Percentiles rank a stretch among this genome's conserved stretches.
These are phyloP conservation scores for Anastatica hierochuntica DNA, from an alignment of 345 rosid genomes.

Conservation along the genomic window DNA sequence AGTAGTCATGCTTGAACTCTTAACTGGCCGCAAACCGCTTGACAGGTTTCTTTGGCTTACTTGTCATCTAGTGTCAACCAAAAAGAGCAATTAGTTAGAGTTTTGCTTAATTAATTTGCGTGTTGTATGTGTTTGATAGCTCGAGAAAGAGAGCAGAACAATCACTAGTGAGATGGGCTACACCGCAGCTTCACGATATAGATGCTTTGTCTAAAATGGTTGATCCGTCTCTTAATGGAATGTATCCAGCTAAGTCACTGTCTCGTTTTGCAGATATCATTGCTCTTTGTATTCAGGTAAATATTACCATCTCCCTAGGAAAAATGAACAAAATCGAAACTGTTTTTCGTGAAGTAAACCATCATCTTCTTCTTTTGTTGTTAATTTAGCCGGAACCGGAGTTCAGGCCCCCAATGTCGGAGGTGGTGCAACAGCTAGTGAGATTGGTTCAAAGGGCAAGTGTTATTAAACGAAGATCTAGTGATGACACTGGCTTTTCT, in stretches of 20 bases:
- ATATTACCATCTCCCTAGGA: neutral
- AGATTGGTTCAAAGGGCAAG: conserved; percentile 92
- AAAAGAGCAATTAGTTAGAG: neutral
- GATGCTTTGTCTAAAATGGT: conserved; percentile 99
- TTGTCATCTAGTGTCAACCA: neutral
- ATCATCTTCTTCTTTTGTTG: neutral
- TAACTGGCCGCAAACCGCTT: conserved; percentile 95
- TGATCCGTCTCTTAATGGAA: conserved; percentile 85
- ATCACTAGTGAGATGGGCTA: conserved; percentile 98
- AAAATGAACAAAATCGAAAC: neutral
- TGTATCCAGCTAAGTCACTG: conserved; percentile 96
- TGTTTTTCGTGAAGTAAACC: conserved; percentile 45
- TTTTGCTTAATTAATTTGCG: neutral
- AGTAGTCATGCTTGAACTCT: conserved; percentile 93
- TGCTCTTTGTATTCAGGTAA: conserved; percentile 96
- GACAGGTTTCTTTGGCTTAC: conserved; percentile 52
- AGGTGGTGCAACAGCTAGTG: conserved; percentile 95
- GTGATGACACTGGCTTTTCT: conserved; percentile 79
- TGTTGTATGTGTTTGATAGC: conserved; percentile 32
- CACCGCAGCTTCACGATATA: conserved; percentile 94
- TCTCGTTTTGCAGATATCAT: conserved; percentile 99
- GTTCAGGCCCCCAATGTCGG: too few species aligned
- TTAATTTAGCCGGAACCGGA: conserved; percentile 57
- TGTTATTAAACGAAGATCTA: conserved; percentile 64
- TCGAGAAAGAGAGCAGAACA: conserved; percentile 88